Evolutionary conservation across 2,329 filamentous ascomycete genomes (phyloP).

Genomic region (Ophiostoma sp.): DNA sequence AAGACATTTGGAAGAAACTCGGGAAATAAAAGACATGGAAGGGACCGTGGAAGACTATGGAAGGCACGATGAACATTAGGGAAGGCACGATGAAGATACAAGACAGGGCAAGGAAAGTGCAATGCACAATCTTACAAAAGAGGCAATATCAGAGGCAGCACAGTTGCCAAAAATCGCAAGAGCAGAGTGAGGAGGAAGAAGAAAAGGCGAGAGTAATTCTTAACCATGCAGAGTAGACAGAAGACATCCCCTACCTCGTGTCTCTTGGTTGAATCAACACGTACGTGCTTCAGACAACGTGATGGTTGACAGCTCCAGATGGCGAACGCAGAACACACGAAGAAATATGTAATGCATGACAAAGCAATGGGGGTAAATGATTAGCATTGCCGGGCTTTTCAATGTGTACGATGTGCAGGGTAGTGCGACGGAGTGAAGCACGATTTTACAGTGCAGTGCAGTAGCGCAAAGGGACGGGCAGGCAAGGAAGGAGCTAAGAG

Average conservation of each 20-base stretch:
- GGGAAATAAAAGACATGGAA: neutral
- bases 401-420: neutral
- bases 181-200: neutral
- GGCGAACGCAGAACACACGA: neutral
- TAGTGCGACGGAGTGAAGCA: neutral
- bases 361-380: neutral
- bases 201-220: neutral
- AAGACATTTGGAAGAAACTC: neutral
- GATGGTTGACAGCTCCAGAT: neutral
- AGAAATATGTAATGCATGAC: conserved; percentile 5
- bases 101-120: neutral
- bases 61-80: neutral
- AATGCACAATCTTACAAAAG: neutral
- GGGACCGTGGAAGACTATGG: neutral
- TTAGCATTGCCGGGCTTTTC: neutral
- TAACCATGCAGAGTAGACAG: neutral
- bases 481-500: neutral
- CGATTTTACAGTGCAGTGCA: conserved; percentile 8
- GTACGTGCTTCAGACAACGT: neutral
- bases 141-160: neutral
- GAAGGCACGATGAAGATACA: neutral
- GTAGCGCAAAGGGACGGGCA: conserved; percentile 10
- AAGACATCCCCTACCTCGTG: neutral
- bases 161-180: neutral
- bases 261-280: neutral